Base-by-base conservation (phyloP, 2,329 filamentous ascomycete genomes). In the Aspergillus eucalypticola region DNA sequence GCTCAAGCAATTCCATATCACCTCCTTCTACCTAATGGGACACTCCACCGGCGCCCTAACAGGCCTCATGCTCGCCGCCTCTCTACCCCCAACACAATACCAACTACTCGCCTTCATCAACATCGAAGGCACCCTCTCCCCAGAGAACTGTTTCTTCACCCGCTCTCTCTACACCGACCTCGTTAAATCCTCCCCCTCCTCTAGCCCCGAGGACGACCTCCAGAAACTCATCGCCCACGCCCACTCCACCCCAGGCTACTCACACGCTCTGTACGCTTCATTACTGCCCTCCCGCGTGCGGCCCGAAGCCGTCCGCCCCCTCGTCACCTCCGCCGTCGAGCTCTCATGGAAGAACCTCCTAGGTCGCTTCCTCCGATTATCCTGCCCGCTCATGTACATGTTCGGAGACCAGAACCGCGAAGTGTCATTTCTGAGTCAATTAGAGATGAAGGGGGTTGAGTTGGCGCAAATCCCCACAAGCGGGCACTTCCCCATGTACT, bases 51-150 rank as follows among this genome's bases (percentile, higher is more conserved):
- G 52, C 15, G 52, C 35, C 2, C 38, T 54, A 2, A 54, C 52
- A 8, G 52, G 23, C 15, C 38, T 54, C 19, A 41, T 54, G n/a
- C 52, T 54, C 3, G 52, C 52, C 15, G 11, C 23, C 25, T 15
- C 13, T 3, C 35, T 42, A 8, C 38, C 21, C 13, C n/a, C 13
- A 13, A 27, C 46, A 10, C 46, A 50, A 19, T 44, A 10, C 41
- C 46, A 32, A 50, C 10, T 44, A 3, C 21, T 54, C 13, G 39
- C 35, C 21, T 54, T 54, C n/a, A 42, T 54, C 13, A 42, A 54
- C 23, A 44, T 54, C 52, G 39, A 54, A 19, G 52, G 52, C 52
- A 54, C 23, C 35, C 52, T 54, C 52, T 41, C 52, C 5, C 52
- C 38, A 2, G 52, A 54, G 17, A 42, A 54, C 23, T 54, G 52